These are phyloP conservation scores for Colletotrichum sp. DNA, from an alignment of 2,329 filamentous ascomycete genomes.

Conservation along the genomic window DNA sequence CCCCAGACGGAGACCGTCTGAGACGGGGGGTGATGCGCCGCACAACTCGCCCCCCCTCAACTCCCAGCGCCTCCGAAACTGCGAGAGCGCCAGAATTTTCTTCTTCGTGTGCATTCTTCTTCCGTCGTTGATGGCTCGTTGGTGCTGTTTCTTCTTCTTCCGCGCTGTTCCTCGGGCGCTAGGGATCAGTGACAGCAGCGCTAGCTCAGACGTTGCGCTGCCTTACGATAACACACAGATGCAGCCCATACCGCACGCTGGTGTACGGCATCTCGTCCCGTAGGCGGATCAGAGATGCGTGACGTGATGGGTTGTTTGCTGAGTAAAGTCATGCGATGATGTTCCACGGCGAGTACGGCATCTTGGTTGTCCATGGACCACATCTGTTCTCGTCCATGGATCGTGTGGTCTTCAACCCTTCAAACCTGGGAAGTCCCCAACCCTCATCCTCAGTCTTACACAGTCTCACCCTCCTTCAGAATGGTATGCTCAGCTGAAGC, in stretches of 20 bases:
- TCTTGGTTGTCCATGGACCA: not conserved
- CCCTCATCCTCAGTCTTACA: not conserved
- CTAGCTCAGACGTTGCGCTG: not conserved
- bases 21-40: conserved; percentile 12
- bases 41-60: not conserved
- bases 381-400: not conserved
- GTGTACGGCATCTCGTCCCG: not conserved
- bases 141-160: not conserved
- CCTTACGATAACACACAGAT: not conserved
- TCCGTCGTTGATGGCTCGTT: not conserved
- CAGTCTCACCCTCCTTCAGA: not conserved
- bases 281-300: not conserved
- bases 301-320: conserved; percentile 11
- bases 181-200: not conserved
- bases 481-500: not conserved
- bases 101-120: not conserved
- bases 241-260: not conserved
- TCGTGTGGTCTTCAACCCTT: not conserved
- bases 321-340: conserved; percentile 6
- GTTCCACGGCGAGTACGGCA: not conserved
- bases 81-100: not conserved
- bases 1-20: conserved; percentile 33
- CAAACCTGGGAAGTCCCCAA: not conserved
- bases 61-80: conserved; percentile 16
- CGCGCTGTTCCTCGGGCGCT: not conserved